A percentile compares a stretch with the other conserved stretches of the same genome.
These are phyloP conservation scores for Metschnikowia rubicola DNA, from an alignment of 805 yeast genomes.

Conservation along the genomic window DNA sequence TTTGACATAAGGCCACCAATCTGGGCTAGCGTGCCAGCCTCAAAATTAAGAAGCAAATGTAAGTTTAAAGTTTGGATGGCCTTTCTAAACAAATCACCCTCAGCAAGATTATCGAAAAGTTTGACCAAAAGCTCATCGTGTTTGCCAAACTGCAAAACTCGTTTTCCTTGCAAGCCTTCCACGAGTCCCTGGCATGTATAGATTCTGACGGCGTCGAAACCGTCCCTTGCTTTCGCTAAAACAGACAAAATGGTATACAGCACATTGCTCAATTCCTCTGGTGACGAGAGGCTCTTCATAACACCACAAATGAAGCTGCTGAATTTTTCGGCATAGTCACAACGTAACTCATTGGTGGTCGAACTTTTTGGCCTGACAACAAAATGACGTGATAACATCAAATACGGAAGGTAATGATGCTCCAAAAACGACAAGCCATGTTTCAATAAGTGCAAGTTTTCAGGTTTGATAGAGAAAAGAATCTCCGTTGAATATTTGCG, in stretches of 20 bases:
- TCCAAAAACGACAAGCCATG: conserved; percentile 43
- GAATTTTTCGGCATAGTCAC: conserved; percentile 58
- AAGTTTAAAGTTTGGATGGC: conserved; percentile 52
- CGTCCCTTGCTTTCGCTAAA: conserved; percentile 44
- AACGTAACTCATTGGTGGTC: conserved; percentile 29
- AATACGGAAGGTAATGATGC: conserved; percentile 51
- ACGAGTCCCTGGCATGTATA: conserved; percentile 56
- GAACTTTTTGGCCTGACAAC: conserved; percentile 32
- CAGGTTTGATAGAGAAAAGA: conserved; percentile 48
- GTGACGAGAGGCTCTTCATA: conserved; percentile 25
- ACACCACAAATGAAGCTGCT: conserved; percentile 42
- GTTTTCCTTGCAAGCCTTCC: conserved; percentile 42
- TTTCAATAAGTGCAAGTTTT: conserved; percentile 38
- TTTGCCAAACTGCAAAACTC: conserved; percentile 24
- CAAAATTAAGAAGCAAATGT: conserved; percentile 39
- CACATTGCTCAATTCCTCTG: conserved; percentile 25
- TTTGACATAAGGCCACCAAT: conserved; percentile 30
- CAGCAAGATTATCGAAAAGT: conserved; percentile 38
- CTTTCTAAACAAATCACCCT: conserved; percentile 52
- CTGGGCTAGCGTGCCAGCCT: conserved; percentile 20
- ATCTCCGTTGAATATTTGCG: conserved; percentile 58
- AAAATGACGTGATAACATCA: conserved; percentile 63
- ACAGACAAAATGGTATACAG: conserved; percentile 36
- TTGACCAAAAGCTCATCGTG: conserved; percentile 25
- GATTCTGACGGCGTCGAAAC: conserved; percentile 70